Percentiles rank a stretch among this genome's conserved stretches.
These are phyloP conservation scores for Bipolaris oryzae DNA, from an alignment of 2,329 filamentous ascomycete species.

Conservation along the genomic window DNA sequence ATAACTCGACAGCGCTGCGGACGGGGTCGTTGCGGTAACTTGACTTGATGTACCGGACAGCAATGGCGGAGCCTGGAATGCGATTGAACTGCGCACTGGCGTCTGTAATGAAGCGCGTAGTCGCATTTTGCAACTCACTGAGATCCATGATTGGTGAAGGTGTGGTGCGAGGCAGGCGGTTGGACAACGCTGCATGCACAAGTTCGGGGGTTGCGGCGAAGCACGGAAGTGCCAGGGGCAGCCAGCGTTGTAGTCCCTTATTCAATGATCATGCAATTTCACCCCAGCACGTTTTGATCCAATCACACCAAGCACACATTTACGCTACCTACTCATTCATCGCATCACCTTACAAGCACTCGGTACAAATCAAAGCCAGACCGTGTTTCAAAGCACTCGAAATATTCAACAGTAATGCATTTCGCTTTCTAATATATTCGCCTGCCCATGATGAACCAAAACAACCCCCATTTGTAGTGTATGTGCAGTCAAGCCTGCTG, in stretches of 20 bases:
- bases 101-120: slow-evolving; percentile 61
- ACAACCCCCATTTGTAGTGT: slow-evolving; percentile 44
- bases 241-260: background rate
- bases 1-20: slow-evolving; percentile 88
- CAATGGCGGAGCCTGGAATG: slow-evolving; percentile 90
- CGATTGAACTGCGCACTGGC: slow-evolving; percentile 77
- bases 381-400: slow-evolving; percentile 5
- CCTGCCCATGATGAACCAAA: slow-evolving; percentile 37
- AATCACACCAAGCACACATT: background rate
- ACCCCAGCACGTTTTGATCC: background rate
- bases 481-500: slow-evolving; percentile 43
- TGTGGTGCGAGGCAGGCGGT: background rate
- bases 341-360: background rate
- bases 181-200: slow-evolving; percentile 5
- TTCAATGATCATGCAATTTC: background rate
- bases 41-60: slow-evolving; percentile 93
- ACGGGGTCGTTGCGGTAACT: slow-evolving; percentile 98
- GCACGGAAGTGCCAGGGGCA: slow-evolving; percentile 25
- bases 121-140: slow-evolving; percentile 60
- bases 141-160: slow-evolving; percentile 57
- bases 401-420: slow-evolving; percentile 43
- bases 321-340: background rate
- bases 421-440: slow-evolving; percentile 49
- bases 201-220: slow-evolving; percentile 32
- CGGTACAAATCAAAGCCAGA: background rate